Base-by-base conservation (phyloP, 108 stramenopile species). In the Skeletonema potamos region DNA sequence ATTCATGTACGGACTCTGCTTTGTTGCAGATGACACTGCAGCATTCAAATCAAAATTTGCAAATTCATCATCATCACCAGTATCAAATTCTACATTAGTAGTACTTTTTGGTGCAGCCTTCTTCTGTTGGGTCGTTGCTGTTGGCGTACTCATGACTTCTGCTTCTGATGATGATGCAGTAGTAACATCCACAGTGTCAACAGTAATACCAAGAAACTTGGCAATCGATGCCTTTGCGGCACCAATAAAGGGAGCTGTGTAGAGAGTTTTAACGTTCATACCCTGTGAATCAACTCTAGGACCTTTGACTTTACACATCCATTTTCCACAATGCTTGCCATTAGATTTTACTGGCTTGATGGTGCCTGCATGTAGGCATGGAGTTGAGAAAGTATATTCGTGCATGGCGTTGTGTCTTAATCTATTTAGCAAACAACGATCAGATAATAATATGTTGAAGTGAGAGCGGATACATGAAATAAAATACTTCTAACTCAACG, bases 181-280 rank as follows among this genome's bases (percentile, higher is more conserved):
- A 2, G 46, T 41, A 41, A 41, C 32, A 18, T 24, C 26, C 26
- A 65, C 32, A 6, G 22, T 15, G 27, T 22, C 24, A 41, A 65
- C 64, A 33, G 44, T 65, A 48, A 65, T 18, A 15, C 48, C 8
- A 2, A 65, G 64, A 24, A 65, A 65, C 46, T 65, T 65, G 22
- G 64, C 64, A 54, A 65, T 65, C 6, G 64, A 24, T 4, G 64
- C 64, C 29, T 65, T 65, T 24, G 64, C 64, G 1, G 64, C 64
- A 51, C 64, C 64, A 18, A 65, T 12, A 51, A 33, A 65, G 13
- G 64, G 64, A 51, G 64, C 43, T 3, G 30, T 28, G 46, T 65
- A 65, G 10, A 65, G 44, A 27, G 64, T 65, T 27, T 65, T 65
- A 5, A 54, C 51, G 1, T 51, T 17, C 10, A 65, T 28, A n/a